phyloP scores from a whole-genome alignment of 148 eudicot genomes.

The Linanthus parryae region DNA sequence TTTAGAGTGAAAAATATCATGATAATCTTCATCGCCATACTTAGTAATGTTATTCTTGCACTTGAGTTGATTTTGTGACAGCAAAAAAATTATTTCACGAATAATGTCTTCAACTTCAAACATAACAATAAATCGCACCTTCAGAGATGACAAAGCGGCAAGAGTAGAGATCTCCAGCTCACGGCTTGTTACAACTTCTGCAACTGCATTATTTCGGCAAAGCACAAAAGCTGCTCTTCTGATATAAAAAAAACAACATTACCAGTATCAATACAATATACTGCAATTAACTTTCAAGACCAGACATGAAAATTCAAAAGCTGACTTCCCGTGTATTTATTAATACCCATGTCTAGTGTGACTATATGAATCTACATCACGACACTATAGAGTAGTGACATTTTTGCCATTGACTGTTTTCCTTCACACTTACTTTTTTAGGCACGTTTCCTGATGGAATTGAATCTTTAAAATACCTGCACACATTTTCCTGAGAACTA shows the following conservation, averaged over 20 bases:
- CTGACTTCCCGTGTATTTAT: neutral
- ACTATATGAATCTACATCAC: too few relatives aligned
- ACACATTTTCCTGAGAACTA: too few relatives aligned
- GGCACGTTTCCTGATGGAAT: too few relatives aligned
- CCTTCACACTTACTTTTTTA: too few relatives aligned
- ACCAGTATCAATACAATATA: neutral
- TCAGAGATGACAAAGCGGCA: constrained; percentile 58
- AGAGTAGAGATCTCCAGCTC: constrained; percentile 73
- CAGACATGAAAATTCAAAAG: neutral
- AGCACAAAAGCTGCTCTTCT: constrained; percentile 80
- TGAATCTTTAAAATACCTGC: too few relatives aligned
- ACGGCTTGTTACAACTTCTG: constrained; percentile 25
- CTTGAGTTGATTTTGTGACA: neutral
- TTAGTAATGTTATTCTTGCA: neutral
- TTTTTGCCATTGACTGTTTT: too few relatives aligned
- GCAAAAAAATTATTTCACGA: neutral
- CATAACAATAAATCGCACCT: constrained; percentile 27
- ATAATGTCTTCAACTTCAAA: neutral
- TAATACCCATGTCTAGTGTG: too few relatives aligned
- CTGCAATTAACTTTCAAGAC: neutral
- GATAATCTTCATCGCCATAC: neutral
- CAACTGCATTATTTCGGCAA: constrained; percentile 49
- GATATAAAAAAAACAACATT: constrained; percentile 16
- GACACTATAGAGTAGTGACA: too few relatives aligned
- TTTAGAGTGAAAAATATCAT: neutral